A percentile compares a stretch with the other conserved stretches of the same genome.
Evolutionary conservation across 495 filamentous ascomycete species (phyloP).

Genomic region (Daldinia caldariorum): DNA sequence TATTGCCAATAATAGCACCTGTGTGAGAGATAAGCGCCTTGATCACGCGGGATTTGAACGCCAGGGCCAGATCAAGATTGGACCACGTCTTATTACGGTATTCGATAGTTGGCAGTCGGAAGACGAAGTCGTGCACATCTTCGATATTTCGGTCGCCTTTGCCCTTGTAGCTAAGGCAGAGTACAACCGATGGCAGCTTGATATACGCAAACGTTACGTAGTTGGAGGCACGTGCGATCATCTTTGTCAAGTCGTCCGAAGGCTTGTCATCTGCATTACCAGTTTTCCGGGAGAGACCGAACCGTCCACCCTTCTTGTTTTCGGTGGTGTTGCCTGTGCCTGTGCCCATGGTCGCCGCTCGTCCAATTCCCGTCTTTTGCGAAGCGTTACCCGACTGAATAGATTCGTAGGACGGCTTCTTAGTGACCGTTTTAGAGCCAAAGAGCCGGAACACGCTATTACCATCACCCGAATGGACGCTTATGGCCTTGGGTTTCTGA

Average conservation of each 20-base stretch:
- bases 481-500: constrained; percentile 61
- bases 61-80: constrained; percentile 91
- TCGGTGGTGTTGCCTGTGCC: constrained; percentile 52
- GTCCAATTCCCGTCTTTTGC: constrained; percentile 54
- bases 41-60: constrained; percentile 92
- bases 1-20: constrained; percentile 96
- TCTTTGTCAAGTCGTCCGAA: constrained; percentile 95
- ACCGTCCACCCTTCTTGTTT: constrained; percentile 61
- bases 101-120: constrained; percentile 92
- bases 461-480: constrained; percentile 58
- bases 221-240: constrained; percentile 94
- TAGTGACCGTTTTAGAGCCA: constrained; percentile 56
- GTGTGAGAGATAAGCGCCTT: constrained; percentile 94
- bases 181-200: constrained; percentile 91
- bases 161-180: constrained; percentile 97
- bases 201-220: constrained; percentile 98
- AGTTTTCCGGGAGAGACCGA: constrained; percentile 53
- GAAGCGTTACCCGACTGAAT: constrained; percentile 60
- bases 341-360: constrained; percentile 62
- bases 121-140: constrained; percentile 97
- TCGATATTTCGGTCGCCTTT: constrained; percentile 93
- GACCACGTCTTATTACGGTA: constrained; percentile 99
- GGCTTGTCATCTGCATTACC: constrained; percentile 56
- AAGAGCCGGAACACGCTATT: constrained; percentile 66
- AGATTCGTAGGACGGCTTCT: constrained; percentile 76